phyloP scores from a whole-genome alignment of 306 rosid genomes.

The Pueraria montana region DNA sequence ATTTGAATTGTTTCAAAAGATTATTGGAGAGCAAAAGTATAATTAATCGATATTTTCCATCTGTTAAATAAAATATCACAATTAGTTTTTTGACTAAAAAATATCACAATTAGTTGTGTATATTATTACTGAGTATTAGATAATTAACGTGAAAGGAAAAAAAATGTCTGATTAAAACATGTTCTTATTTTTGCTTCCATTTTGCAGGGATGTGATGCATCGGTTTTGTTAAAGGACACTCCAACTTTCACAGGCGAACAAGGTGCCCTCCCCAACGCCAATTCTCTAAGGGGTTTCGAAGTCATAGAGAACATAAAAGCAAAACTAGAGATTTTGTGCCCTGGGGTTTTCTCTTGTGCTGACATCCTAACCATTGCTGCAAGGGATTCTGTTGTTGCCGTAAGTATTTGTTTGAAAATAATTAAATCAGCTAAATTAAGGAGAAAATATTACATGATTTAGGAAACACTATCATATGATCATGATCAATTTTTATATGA shows the following conservation, averaged over 20 bases:
- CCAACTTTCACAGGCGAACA: slow-evolving; percentile 61
- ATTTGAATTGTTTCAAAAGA: background rate
- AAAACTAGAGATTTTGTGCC: slow-evolving; percentile 45
- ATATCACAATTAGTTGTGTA: background rate
- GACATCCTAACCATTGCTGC: slow-evolving; percentile 70
- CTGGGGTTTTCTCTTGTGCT: slow-evolving; percentile 64
- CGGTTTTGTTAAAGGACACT: slow-evolving; percentile 58
- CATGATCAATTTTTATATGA: no score
- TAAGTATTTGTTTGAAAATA: slow-evolving; percentile 28
- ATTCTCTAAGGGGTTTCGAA: slow-evolving; percentile 65
- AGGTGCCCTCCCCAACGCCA: slow-evolving; percentile 54
- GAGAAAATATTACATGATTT: no score
- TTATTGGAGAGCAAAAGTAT: background rate
- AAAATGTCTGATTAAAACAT: background rate
- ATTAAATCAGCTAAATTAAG: background rate
- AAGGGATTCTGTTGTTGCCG: slow-evolving; percentile 61
- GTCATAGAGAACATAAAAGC: slow-evolving; percentile 58
- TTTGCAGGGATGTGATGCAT: slow-evolving; percentile 75
- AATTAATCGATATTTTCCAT: background rate
- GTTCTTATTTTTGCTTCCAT: background rate
- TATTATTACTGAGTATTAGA: background rate
- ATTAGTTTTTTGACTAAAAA: background rate
- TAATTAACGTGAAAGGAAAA: background rate
- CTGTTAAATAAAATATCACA: background rate
- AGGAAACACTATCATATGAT: no score